phyloP scores from a whole-genome alignment of 2,329 filamentous ascomycete genomes.

The Fusarium tanahbumbuense region DNA sequence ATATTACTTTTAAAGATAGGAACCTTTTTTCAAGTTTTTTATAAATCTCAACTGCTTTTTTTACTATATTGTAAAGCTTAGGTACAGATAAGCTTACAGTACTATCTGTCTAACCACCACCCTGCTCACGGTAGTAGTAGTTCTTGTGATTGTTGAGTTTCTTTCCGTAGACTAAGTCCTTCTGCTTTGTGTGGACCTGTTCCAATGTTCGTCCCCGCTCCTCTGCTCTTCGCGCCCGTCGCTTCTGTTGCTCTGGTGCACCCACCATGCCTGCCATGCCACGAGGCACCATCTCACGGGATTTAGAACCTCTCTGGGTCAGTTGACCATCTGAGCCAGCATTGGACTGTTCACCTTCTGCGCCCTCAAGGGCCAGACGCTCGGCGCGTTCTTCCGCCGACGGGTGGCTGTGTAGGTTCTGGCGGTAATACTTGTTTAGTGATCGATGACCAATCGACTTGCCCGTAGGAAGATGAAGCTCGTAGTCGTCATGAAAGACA shows the following conservation, averaged over 20 bases:
- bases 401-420: constrained; percentile 90
- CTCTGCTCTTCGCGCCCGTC: constrained; percentile 73
- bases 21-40: background rate
- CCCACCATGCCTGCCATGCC: constrained; percentile 83
- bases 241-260: constrained; percentile 80
- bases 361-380: constrained; percentile 69
- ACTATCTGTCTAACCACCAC: constrained; percentile 54
- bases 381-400: constrained; percentile 79
- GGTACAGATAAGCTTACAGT: background rate
- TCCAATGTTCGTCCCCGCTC: constrained; percentile 75
- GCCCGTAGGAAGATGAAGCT: constrained; percentile 91
- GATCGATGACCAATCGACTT: constrained; percentile 91
- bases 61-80: background rate
- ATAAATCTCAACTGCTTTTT: background rate
- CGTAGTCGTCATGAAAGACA: constrained; percentile 91
- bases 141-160: constrained; percentile 78
- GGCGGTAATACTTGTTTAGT: constrained; percentile 86
- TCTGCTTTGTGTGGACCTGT: constrained; percentile 69
- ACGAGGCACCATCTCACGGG: constrained; percentile 71
- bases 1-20: too few species aligned
- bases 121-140: constrained; percentile 65
- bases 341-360: constrained; percentile 46
- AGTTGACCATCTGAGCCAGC: constrained; percentile 51
- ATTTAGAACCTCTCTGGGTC: constrained; percentile 54
- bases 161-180: constrained; percentile 78